Base-by-base conservation (phyloP, 2,329 filamentous ascomycete species). In the Monosporascus sp. region DNA sequence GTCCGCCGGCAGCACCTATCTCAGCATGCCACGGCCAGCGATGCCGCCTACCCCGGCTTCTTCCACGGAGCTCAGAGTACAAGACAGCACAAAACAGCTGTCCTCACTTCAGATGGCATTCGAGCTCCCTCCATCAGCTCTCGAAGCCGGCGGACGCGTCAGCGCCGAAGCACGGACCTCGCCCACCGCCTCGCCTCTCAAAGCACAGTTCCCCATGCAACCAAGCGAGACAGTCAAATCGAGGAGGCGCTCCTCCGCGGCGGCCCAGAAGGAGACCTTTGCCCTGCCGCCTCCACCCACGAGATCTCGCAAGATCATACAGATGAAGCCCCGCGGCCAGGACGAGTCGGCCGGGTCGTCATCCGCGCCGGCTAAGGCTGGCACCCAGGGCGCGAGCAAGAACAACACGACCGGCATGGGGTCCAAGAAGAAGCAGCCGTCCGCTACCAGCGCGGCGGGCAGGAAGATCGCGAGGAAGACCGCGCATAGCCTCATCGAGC, bases 401-500 rank as follows among this genome's bases (percentile, higher is more conserved):
- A 59, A 54, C 4, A 22, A 57, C 4, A 55, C 51, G 24, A 24
- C 60, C 27, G 62, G 65, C 25, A 52, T 59, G n/a, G 56, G 53
- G 24, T 53, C 68, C 5, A 93, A 92, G 74, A 90, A 85, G 75
- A 96, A 93, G 73, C 84, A 90, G 62, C 80, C 85, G 1, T 85
- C 82, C 49, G 81, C 83, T 1, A 88, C 86, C 6, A 96, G 88
- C 61, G 89, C 89, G 1, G 91, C 92, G 1, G 91, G 91, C n/a
- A 82, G 91, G 52, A 97, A 97, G 75, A 95, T 94, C 60, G 92
- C 94, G 6, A 82, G 94, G 60, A 97, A 97, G 74, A 97, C 93
- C 2, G 94, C 94, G 11, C 94, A 99, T 67, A 97, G 91, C 65
- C 73, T 97, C 60, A 99, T 97, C 62, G 94, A 99, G 74, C 80